phyloP scores from a whole-genome alignment of 2,329 filamentous ascomycete genomes.

The Periconia macrospinosa region DNA sequence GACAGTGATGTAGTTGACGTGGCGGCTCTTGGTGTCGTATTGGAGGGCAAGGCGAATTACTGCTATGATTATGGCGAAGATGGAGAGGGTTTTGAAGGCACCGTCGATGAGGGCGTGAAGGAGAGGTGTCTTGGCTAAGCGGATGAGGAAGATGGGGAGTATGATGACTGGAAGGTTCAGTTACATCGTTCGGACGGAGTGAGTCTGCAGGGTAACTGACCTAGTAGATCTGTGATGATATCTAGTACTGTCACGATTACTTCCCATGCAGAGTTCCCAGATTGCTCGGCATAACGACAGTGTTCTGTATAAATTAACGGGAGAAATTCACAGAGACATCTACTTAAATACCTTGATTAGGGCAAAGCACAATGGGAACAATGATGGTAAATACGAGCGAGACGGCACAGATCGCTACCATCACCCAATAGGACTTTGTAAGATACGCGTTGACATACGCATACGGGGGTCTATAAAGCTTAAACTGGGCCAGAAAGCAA shows the following conservation, averaged over 20 bases:
- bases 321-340: neutral
- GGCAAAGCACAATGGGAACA: slow-evolving; percentile 16
- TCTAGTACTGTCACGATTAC: slow-evolving; percentile 11
- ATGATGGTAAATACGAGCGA: slow-evolving; percentile 14
- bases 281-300: slow-evolving; percentile 11
- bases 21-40: slow-evolving; percentile 6
- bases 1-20: slow-evolving; percentile 12
- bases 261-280: slow-evolving; percentile 9
- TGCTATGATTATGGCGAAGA: slow-evolving; percentile 15
- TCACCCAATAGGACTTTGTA: slow-evolving; percentile 17
- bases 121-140: slow-evolving; percentile 16
- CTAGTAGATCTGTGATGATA: slow-evolving; percentile 16
- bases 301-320: slow-evolving; percentile 7
- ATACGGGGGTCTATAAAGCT: slow-evolving; percentile 22
- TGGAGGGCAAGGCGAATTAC: slow-evolving; percentile 12
- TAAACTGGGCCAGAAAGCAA: slow-evolving; percentile 21
- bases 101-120: slow-evolving; percentile 15
- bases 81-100: slow-evolving; percentile 16
- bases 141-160: slow-evolving; percentile 14
- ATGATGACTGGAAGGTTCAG: slow-evolving; percentile 11
- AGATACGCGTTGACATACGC: slow-evolving; percentile 16
- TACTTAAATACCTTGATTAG: slow-evolving; percentile 3
- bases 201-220: slow-evolving; percentile 2
- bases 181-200: neutral
- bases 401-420: slow-evolving; percentile 7